Percentiles rank a stretch among this genome's conserved stretches.
phyloP scores from a whole-genome alignment of 345 rosid species.

The Salix koriyanagi region DNA sequence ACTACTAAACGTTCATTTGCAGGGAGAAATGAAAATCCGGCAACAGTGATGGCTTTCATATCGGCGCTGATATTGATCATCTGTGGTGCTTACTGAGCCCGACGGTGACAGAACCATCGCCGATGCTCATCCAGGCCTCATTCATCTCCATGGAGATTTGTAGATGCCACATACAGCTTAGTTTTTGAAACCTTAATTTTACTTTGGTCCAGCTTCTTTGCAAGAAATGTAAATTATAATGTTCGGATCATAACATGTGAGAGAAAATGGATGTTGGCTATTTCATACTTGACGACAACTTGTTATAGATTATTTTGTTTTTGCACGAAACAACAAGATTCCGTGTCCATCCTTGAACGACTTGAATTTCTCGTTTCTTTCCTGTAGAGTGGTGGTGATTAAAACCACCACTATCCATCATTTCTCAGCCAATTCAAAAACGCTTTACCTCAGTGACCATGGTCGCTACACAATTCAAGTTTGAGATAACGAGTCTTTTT shows the following conservation, averaged over 20 bases:
- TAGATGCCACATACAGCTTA: not conserved
- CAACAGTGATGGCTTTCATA: not conserved
- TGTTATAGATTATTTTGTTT: not conserved
- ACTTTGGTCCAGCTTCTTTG: not conserved
- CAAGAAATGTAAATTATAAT: not conserved
- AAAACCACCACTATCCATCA: not conserved
- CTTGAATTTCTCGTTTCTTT: too few relatives aligned
- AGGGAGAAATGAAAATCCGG: not conserved
- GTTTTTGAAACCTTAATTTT: not conserved
- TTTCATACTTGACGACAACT: not conserved
- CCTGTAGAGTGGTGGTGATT: not conserved
- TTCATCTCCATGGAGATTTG: not conserved
- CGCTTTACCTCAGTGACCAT: not conserved
- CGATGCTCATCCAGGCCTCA: not conserved
- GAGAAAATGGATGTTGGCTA: not conserved
- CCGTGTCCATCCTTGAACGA: not conserved
- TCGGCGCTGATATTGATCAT: not conserved
- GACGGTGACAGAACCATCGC: not conserved
- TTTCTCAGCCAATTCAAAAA: not conserved
- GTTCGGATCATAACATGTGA: not conserved
- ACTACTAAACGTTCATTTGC: not conserved
- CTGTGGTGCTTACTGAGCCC: slow-evolving; percentile 3
- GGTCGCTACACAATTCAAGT: not conserved
- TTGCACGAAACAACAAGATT: not conserved
- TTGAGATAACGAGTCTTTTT: not conserved